These are phyloP conservation scores for Hydnomerulius pinastri DNA, from an alignment of 768 basidiomycete genomes.

Conservation along the genomic window DNA sequence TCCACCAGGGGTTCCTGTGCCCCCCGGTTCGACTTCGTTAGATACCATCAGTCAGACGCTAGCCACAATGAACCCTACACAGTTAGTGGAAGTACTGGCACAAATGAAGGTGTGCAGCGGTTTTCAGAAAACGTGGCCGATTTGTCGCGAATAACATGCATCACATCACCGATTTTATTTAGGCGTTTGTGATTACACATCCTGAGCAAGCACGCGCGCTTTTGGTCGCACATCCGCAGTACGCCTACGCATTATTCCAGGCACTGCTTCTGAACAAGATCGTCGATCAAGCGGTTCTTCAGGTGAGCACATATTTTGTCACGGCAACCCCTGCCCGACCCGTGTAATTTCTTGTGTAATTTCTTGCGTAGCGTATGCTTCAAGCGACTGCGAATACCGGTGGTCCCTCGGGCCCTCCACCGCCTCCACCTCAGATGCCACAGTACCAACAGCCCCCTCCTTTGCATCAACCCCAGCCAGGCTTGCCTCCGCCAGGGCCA, in stretches of 20 bases:
- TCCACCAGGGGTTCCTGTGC: constrained; percentile 75
- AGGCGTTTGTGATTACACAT: constrained; percentile 92
- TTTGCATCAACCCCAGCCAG: constrained; percentile 34
- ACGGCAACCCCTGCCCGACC: constrained; percentile 9
- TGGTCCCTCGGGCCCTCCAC: constrained; percentile 29
- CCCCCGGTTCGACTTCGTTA: constrained; percentile 67
- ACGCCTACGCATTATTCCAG: constrained; percentile 96
- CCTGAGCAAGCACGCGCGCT: constrained; percentile 87
- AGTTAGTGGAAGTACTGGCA: constrained; percentile 91
- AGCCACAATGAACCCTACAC: constrained; percentile 78
- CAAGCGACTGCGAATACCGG: constrained; percentile 39
- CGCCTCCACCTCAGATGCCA: constrained; percentile 35
- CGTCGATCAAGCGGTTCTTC: constrained; percentile 82
- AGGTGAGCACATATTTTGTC: constrained; percentile 52
- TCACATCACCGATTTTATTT: constrained; percentile 12
- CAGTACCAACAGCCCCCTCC: constrained; percentile 31
- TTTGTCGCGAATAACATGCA: constrained; percentile 20
- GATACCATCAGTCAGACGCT: constrained; percentile 87
- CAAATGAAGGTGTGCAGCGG: constrained; percentile 87
- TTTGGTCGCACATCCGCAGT: constrained; percentile 83
- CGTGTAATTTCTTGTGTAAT: neutral
- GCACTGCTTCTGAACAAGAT: constrained; percentile 91
- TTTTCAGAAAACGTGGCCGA: constrained; percentile 18
- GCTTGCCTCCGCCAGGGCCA: constrained; percentile 33
- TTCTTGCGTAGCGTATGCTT: constrained; percentile 49